Conservation (phyloP, 192 early-diverging fungal genomes). For the Geosiphon pyriformis region DNA sequence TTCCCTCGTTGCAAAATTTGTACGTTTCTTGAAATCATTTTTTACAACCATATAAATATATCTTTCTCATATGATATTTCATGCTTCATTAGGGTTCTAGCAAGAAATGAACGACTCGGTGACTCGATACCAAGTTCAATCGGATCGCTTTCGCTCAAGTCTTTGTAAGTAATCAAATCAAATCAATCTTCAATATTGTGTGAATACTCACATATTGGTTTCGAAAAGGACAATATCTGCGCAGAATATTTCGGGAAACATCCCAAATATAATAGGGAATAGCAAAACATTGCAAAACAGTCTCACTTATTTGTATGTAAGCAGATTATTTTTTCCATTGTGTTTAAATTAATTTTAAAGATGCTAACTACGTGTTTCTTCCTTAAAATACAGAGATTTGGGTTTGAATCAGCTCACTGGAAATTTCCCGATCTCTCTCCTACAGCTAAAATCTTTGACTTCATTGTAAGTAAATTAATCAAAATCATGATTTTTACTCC, state of each 20-base stretch:
- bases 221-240: too few relatives aligned
- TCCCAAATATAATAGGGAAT: conserved; percentile 12
- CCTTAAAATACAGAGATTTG: conserved; percentile 10
- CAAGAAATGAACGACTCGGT: background rate
- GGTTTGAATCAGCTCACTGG: conserved; percentile 4
- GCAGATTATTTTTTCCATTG: background rate
- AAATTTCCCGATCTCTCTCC: background rate
- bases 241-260: background rate
- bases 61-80: background rate
- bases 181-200: background rate
- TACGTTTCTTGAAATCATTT: background rate
- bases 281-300: conserved; percentile 6
- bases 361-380: too few relatives aligned
- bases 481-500: background rate
- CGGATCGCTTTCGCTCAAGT: background rate
- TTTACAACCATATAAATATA: background rate
- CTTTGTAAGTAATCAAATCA: background rate
- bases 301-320: conserved; percentile 9
- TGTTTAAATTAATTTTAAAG: background rate
- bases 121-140: conserved; percentile 6
- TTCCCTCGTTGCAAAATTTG: conserved; percentile 11
- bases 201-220: background rate
- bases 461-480: background rate
- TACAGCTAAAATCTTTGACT: background rate
- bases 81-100: background rate